Evolutionary conservation across 345 rosid species (phyloP), one percentile per base, ranked within the genome.

Genomic region (Salix suchowensis): DNA sequence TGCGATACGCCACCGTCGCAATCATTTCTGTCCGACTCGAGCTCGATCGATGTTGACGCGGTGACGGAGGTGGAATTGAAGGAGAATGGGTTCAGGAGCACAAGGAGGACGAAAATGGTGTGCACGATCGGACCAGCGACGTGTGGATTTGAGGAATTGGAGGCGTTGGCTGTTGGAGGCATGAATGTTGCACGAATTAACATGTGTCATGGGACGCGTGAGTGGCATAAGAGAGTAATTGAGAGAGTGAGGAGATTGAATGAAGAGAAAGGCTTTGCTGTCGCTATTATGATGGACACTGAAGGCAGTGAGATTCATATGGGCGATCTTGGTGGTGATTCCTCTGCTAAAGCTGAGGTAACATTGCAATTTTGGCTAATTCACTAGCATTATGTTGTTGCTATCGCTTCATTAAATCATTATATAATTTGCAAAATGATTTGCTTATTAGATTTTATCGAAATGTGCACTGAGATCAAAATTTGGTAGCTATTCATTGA

Each of bases 291-390:
- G 99, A 96, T 96, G 99, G 99, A 96, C 64, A 96, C 99, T 28
- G 98, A 96, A 88, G 99, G 99, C 16, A 96, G 99, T 68, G 99
- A 96, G 89, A 96, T 96, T 84, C 99, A 92, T 80, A 96, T 96
- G 99, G 97, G 93, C n/a, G 98, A 96, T 78, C 88, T 96, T 2
- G 97, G 97, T 50, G 97, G 97, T 6, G 97, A 91, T 46, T 73
- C 97, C 61, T 91, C 99, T 1, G 92, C 82, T 69, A 96, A 92
- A 84, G 87, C 99, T 46, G 99, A 96, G 97, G 99, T 92, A 77
- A 28, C 24, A 19, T 5, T 64, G 26, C 6, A 5, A 21, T 14
- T 42, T 68, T 39, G 26, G 24, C n/a, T 68, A 68, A 34, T 4
- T 23, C 24, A 26, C 6, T 16, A 23, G 12, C 30, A 67, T 9